Evolutionary conservation across 2,329 filamentous ascomycete species (phyloP).

Genomic region (Lachnellula occidentalis): DNA sequence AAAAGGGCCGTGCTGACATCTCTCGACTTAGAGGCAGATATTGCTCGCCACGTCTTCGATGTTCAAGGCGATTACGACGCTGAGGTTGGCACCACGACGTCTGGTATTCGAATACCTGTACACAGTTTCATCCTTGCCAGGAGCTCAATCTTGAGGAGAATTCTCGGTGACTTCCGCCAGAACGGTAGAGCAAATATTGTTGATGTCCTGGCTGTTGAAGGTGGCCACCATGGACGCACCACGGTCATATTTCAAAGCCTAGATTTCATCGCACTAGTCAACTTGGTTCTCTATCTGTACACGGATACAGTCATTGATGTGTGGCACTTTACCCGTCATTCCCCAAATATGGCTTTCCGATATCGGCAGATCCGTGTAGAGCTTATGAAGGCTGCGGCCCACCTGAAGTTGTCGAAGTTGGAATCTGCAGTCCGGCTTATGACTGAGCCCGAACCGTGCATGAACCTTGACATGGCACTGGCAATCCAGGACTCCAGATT

Average conservation of each 20-base stretch:
- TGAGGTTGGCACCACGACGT: constrained; percentile 52
- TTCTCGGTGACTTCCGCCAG: constrained; percentile 52
- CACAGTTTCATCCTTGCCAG: constrained; percentile 78
- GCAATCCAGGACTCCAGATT: constrained; percentile 66
- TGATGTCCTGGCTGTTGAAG: constrained; percentile 56
- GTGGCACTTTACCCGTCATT: constrained; percentile 69
- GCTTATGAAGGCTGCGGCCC: constrained; percentile 77
- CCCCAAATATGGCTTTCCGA: constrained; percentile 59
- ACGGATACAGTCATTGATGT: constrained; percentile 75
- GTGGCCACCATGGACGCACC: constrained; percentile 31
- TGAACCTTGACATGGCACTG: constrained; percentile 64
- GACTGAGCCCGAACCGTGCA: constrained; percentile 54
- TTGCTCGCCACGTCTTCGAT: constrained; percentile 44
- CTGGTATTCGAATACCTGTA: constrained; percentile 68
- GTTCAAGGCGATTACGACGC: constrained; percentile 35
- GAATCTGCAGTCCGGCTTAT: constrained; percentile 76
- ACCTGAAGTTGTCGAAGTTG: constrained; percentile 63
- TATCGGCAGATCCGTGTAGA: constrained; percentile 79
- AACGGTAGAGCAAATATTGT: constrained; percentile 49
- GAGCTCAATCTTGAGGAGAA: constrained; percentile 61
- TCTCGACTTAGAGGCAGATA: constrained; percentile 59
- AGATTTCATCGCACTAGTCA: constrained; percentile 74
- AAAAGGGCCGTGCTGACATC: constrained; percentile 53
- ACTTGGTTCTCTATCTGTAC: constrained; percentile 75
- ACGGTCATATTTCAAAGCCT: constrained; percentile 64